phyloP scores from a whole-genome alignment of 371 early-diverging fungal genomes.

The Umbelopsis sp. region DNA sequence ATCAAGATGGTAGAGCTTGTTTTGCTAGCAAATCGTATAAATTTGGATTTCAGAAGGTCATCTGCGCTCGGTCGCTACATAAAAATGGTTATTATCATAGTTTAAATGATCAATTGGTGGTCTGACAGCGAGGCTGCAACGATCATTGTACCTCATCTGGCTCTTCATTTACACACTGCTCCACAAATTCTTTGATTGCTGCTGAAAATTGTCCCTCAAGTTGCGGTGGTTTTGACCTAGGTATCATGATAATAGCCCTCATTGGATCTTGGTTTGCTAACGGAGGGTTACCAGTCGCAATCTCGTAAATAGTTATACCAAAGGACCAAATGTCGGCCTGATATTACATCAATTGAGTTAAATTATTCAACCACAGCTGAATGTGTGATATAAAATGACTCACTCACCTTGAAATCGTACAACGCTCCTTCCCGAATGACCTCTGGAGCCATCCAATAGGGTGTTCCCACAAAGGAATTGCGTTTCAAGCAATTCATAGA shows the following conservation, averaged over 20 bases:
- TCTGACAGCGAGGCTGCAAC: neutral
- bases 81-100: neutral
- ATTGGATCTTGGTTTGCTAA: slow-evolving; percentile 91
- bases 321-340: slow-evolving; percentile 91
- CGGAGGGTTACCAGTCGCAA: slow-evolving; percentile 95
- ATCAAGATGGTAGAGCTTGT: slow-evolving; percentile 44
- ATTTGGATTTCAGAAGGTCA: slow-evolving; percentile 37
- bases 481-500: slow-evolving; percentile 73
- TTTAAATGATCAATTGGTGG: too few species aligned
- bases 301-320: slow-evolving; percentile 96
- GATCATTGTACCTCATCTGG: slow-evolving; percentile 70
- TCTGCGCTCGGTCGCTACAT: slow-evolving; percentile 57
- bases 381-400: neutral
- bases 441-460: slow-evolving; percentile 94
- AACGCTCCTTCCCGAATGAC: slow-evolving; percentile 82
- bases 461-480: slow-evolving; percentile 90
- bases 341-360: too few species aligned
- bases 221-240: slow-evolving; percentile 71
- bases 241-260: slow-evolving; percentile 89
- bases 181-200: slow-evolving; percentile 89
- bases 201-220: slow-evolving; percentile 75
- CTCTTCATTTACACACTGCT: slow-evolving; percentile 83
- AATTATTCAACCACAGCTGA: neutral
- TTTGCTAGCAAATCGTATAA: slow-evolving; percentile 57
- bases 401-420: slow-evolving; percentile 72